Evolutionary conservation across 2,329 filamentous ascomycete genomes (phyloP), one percentile per base, ranked within the genome.

Genomic region (Penicillium occitanis): DNA sequence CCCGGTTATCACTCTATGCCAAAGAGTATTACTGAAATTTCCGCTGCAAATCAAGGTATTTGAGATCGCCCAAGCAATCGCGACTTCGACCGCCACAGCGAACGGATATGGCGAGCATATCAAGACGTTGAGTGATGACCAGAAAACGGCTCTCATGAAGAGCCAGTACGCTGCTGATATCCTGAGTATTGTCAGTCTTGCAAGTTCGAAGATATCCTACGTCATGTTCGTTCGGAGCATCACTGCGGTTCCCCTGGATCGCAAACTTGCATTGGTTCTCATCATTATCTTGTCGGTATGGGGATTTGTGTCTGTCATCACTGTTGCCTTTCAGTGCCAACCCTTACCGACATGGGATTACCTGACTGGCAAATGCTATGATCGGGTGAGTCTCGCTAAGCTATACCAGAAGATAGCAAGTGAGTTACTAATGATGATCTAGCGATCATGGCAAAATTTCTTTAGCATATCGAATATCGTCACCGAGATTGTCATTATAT

Each of bases 361-460:
- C 46, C 17, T 71, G 17, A 4, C 62, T 6, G 67, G 70, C 0
- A 66, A 61, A 61, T 73, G 71, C 13, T 73, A 71, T 46, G 19
- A 70, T 30, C 51, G 70, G 55, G 71, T 74, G 69, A 48, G 61
- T 22, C 1, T 53, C 5, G 48, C 25, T 51, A 3, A 25, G 11
- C 17, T 33, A n/a, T 53, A 53, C 14, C 22, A n/a, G 46, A n/a
- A 30, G 6, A 10, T 19, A 13, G 8, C 19, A 35, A 55, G 2
- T 30, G 5, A 53, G 19, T 30, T 57, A 30, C 50, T 64, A 28
- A 64, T 22, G 8, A 10, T 17, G 5, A 1, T 28, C 1, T 33
- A 73, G 72, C 35, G 40, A 44, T 68, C 68, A 5, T 73, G 72
- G 69, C 74, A 71, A 69, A 70, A 69, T 25, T 75, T 71, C 30